Evolutionary conservation across 2,329 filamentous ascomycete species (phyloP).

Genomic region (Cercospora sp.): DNA sequence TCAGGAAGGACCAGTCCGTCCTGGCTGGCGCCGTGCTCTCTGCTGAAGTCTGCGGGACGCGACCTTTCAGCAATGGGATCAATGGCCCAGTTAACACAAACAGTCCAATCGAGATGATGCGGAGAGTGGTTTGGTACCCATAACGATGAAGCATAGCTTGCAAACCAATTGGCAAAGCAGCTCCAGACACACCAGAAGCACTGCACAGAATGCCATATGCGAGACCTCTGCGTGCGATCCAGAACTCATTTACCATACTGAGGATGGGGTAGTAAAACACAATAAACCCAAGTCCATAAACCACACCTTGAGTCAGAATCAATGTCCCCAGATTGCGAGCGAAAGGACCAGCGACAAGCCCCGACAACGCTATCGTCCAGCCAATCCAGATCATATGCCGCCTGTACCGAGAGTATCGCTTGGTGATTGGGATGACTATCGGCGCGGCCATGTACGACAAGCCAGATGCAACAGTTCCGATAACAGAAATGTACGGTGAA

Average conservation of each 20-base stretch:
- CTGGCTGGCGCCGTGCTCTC: slow-evolving; percentile 23
- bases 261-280: slow-evolving; percentile 36
- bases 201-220: slow-evolving; percentile 33
- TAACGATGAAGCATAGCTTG: slow-evolving; percentile 26
- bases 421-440: slow-evolving; percentile 50
- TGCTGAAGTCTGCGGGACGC: slow-evolving; percentile 32
- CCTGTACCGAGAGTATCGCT: slow-evolving; percentile 44
- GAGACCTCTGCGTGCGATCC: slow-evolving; percentile 30
- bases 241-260: slow-evolving; percentile 37
- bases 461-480: slow-evolving; percentile 65
- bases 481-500: slow-evolving; percentile 56
- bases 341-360: slow-evolving; percentile 42
- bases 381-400: slow-evolving; percentile 50
- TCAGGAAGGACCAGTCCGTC: slow-evolving; percentile 38
- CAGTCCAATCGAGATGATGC: slow-evolving; percentile 27
- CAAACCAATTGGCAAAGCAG: slow-evolving; percentile 30
- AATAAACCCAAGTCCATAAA: slow-evolving; percentile 62
- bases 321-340: slow-evolving; percentile 55
- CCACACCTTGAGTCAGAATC: slow-evolving; percentile 60
- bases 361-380: slow-evolving; percentile 30
- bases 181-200: slow-evolving; percentile 31
- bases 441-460: slow-evolving; percentile 56
- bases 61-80: slow-evolving; percentile 38
- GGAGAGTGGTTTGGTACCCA: slow-evolving; percentile 31
- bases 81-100: slow-evolving; percentile 38